Conservation (phyloP, 2,329 filamentous ascomycete genomes). For the Fusarium floridanum region DNA sequence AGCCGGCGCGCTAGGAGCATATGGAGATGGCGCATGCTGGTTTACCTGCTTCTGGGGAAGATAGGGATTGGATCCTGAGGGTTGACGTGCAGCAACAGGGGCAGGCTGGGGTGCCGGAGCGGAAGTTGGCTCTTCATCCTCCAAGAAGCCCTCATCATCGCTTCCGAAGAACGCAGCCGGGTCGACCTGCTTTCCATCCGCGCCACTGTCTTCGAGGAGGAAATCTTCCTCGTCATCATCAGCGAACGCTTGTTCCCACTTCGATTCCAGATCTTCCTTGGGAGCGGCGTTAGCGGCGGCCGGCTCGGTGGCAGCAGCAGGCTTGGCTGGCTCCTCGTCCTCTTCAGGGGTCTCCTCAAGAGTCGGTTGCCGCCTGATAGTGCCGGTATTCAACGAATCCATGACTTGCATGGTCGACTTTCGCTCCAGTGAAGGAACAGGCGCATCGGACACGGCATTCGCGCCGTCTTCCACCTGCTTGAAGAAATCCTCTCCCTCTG, state of each 20-base stretch:
- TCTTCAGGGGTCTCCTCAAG: constrained; percentile 48
- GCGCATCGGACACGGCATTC: constrained; percentile 34
- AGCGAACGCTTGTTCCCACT: constrained; percentile 86
- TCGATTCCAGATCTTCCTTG: constrained; percentile 78
- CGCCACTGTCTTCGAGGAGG: constrained; percentile 68
- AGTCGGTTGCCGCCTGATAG: constrained; percentile 48
- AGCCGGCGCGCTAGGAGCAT: constrained; percentile 35
- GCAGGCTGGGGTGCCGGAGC: constrained; percentile 21
- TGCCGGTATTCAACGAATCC: constrained; percentile 58
- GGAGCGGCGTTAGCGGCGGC: constrained; percentile 40
- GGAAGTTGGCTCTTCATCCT: constrained; percentile 65
- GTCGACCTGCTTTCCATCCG: constrained; percentile 64
- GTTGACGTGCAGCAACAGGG: constrained; percentile 17
- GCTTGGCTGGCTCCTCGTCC: constrained; percentile 41
- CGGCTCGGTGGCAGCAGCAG: constrained; percentile 37
- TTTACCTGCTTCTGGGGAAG: constrained; percentile 37
- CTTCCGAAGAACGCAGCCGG: constrained; percentile 79
- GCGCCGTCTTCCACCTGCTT: constrained; percentile 58
- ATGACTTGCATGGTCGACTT: constrained; percentile 80
- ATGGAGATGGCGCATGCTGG: constrained; percentile 38
- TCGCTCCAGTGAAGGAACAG: constrained; percentile 63
- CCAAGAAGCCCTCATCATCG: constrained; percentile 87
- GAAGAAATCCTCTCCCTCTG: constrained; percentile 75
- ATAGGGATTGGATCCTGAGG: constrained; percentile 44
- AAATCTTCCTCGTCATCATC: constrained; percentile 79